Conservation (phyloP, 352 stramenopile species). For the Phytophthora megakarya region DNA sequence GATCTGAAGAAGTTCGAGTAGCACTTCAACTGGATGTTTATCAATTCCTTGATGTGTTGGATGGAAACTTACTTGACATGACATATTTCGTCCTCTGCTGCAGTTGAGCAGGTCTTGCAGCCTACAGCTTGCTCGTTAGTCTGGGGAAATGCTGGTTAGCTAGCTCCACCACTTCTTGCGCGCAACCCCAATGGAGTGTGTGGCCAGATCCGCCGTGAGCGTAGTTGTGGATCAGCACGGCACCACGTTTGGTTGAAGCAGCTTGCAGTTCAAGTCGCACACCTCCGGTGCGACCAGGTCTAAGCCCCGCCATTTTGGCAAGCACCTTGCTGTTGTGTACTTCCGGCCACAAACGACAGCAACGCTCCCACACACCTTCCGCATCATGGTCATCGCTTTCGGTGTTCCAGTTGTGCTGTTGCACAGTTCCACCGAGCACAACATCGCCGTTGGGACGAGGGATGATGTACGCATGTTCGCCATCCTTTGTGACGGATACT, state of each 20-base stretch:
- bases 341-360: slow-evolving; percentile 44
- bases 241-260: slow-evolving; percentile 35
- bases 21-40: background rate
- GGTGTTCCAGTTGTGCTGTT: slow-evolving; percentile 60
- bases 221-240: slow-evolving; percentile 75
- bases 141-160: slow-evolving; percentile 30
- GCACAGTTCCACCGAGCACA: slow-evolving; percentile 66
- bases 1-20: slow-evolving; percentile 66
- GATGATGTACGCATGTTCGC: slow-evolving; percentile 72
- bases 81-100: background rate
- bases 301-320: slow-evolving; percentile 45
- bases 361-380: slow-evolving; percentile 56
- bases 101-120: background rate
- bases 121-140: slow-evolving; percentile 16
- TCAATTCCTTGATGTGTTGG: background rate
- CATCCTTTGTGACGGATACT: slow-evolving; percentile 49
- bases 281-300: slow-evolving; percentile 43
- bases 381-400: slow-evolving; percentile 48
- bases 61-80: background rate
- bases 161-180: slow-evolving; percentile 50
- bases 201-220: slow-evolving; percentile 68
- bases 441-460: slow-evolving; percentile 63
- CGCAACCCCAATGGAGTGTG: slow-evolving; percentile 74
- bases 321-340: slow-evolving; percentile 52
- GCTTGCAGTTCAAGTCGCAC: slow-evolving; percentile 57